These are phyloP conservation scores for Leccinum disarticulatum DNA, from an alignment of 768 basidiomycete species.

Conservation along the genomic window DNA sequence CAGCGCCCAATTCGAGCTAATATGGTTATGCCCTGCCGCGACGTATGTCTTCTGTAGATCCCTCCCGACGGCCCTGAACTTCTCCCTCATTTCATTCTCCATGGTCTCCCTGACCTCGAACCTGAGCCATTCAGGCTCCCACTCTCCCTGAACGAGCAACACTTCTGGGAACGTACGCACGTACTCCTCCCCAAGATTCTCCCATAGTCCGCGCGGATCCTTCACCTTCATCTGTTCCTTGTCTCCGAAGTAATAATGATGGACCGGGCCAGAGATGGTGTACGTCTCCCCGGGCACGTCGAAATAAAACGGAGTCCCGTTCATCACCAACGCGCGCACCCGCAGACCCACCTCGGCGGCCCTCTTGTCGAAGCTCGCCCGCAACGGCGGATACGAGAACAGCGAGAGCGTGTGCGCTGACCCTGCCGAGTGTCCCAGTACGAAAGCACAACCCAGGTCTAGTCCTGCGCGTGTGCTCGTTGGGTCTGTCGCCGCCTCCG, in stretches of 20 bases:
- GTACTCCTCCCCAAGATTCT: constrained; percentile 34
- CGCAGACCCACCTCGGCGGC: constrained; percentile 18
- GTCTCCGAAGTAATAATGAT: constrained; percentile 36
- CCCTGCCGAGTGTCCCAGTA: constrained; percentile 66
- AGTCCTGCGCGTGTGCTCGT: constrained; percentile 24
- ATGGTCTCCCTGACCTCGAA: constrained; percentile 39
- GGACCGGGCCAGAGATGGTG: constrained; percentile 13
- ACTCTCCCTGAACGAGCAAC: constrained; percentile 50
- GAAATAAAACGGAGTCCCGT: constrained; percentile 46
- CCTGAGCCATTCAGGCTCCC: constrained; percentile 49
- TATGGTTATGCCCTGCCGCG: constrained; percentile 59
- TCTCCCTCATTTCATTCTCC: constrained; percentile 37
- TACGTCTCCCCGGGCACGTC: constrained; percentile 27
- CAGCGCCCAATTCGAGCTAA: constrained; percentile 53
- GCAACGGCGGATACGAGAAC: constrained; percentile 33
- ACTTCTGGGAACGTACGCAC: constrained; percentile 45
- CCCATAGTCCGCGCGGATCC: constrained; percentile 43
- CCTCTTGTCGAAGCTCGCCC: constrained; percentile 35
- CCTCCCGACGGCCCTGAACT: constrained; percentile 28
- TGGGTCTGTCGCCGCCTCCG: constrained; percentile 2
- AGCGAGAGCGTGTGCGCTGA: constrained; percentile 49
- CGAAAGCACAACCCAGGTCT: constrained; percentile 42
- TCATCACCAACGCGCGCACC: constrained; percentile 46
- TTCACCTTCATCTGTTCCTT: constrained; percentile 41
- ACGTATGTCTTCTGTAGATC: constrained; percentile 33